These are phyloP conservation scores for Amylocystis lapponica DNA, from an alignment of 768 basidiomycete species.

Conservation along the genomic window DNA sequence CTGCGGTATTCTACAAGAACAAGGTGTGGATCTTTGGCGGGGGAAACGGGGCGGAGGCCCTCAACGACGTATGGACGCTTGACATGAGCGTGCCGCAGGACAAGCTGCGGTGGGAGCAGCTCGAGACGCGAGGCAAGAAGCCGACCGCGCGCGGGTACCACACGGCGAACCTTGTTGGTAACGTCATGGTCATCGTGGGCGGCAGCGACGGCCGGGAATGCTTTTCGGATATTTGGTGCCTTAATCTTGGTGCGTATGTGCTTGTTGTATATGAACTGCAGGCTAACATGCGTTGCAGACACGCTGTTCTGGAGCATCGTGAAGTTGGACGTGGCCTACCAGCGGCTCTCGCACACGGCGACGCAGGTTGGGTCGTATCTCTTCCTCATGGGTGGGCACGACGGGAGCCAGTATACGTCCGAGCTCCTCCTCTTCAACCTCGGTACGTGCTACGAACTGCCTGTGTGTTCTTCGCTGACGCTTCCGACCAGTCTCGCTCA, in stretches of 20 bases:
- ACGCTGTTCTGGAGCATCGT: slow-evolving; percentile 34
- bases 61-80: slow-evolving; percentile 87
- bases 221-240: slow-evolving; percentile 82
- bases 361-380: slow-evolving; percentile 91
- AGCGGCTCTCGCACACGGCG: slow-evolving; percentile 77
- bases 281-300: slow-evolving; percentile 14
- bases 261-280: background rate
- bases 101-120: slow-evolving; percentile 51
- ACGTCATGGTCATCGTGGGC: slow-evolving; percentile 83
- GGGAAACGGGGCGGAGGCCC: slow-evolving; percentile 86
- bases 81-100: slow-evolving; percentile 47
- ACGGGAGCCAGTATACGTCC: slow-evolving; percentile 65
- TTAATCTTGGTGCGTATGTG: slow-evolving; percentile 62
- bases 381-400: slow-evolving; percentile 86
- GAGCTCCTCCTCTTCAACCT: slow-evolving; percentile 85
- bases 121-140: slow-evolving; percentile 47
- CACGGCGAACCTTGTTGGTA: slow-evolving; percentile 80
- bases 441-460: slow-evolving; percentile 47
- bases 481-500: slow-evolving; percentile 58
- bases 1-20: slow-evolving; percentile 64
- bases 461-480: background rate
- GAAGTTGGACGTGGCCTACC: slow-evolving; percentile 38
- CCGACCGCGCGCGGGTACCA: slow-evolving; percentile 81
- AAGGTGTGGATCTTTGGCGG: slow-evolving; percentile 89
- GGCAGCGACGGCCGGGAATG: slow-evolving; percentile 89